Percentiles rank a stretch among this genome's conserved stretches.
Conservation (phyloP, 352 stramenopile species). For the Globisporangium spinosum region DNA sequence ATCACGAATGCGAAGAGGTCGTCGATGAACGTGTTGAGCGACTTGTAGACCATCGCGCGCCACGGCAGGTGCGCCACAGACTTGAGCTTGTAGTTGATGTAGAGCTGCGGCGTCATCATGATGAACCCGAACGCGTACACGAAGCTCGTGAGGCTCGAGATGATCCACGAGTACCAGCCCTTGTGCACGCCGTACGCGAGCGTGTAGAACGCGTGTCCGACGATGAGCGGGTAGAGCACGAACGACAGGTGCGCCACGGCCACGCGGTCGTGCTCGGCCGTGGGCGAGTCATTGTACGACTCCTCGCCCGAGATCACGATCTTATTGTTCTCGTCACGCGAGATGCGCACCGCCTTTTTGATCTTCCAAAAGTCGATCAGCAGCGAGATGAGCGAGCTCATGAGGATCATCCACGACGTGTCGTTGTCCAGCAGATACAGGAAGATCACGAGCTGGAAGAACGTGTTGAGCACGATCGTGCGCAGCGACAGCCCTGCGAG, state of each 20-base stretch:
- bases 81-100: slow-evolving; percentile 99
- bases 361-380: slow-evolving; percentile 93
- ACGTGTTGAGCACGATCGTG: slow-evolving; percentile 93
- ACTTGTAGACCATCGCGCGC: slow-evolving; percentile 98
- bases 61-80: slow-evolving; percentile 95
- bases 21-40: slow-evolving; percentile 97
- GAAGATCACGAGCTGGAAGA: slow-evolving; percentile 97
- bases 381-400: slow-evolving; percentile 76
- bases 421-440: slow-evolving; percentile 98
- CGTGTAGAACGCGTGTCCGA: slow-evolving; percentile 93
- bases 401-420: slow-evolving; percentile 94
- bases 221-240: slow-evolving; percentile 86
- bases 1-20: slow-evolving; percentile 98
- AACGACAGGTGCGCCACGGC: slow-evolving; percentile 82
- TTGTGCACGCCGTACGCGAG: slow-evolving; percentile 92
- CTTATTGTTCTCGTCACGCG: slow-evolving; percentile 74
- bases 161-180: slow-evolving; percentile 97
- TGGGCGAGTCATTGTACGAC: slow-evolving; percentile 80
- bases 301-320: slow-evolving; percentile 78
- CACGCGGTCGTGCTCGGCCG: slow-evolving; percentile 80
- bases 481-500: slow-evolving; percentile 93
- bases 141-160: slow-evolving; percentile 96
- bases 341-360: slow-evolving; percentile 89
- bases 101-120: slow-evolving; percentile 98
- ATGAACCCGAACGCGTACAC: slow-evolving; percentile 99